These are phyloP conservation scores for Podosphaera aphanis DNA, from an alignment of 2,329 filamentous ascomycete genomes.

Conservation along the genomic window DNA sequence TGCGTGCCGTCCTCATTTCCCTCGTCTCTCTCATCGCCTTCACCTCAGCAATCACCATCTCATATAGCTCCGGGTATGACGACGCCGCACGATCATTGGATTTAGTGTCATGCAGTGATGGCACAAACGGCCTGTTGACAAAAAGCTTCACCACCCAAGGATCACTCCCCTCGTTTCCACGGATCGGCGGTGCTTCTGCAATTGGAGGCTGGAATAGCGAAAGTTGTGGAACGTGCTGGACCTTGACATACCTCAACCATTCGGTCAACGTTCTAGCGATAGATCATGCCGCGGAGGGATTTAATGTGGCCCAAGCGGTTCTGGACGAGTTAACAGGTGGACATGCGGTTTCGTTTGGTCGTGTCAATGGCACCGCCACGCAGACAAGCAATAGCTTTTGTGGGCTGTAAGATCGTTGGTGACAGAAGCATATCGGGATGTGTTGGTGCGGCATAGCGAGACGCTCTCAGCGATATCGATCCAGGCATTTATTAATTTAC, in stretches of 20 bases:
- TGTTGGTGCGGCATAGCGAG: too few species aligned
- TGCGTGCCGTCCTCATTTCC: constrained; percentile 13
- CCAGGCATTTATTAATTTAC: background rate
- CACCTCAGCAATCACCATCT: constrained; percentile 25
- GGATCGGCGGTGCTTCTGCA: constrained; percentile 29
- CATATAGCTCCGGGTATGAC: constrained; percentile 53
- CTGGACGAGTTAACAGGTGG: constrained; percentile 31
- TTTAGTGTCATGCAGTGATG: constrained; percentile 42
- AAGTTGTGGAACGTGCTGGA: constrained; percentile 37
- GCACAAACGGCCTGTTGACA: constrained; percentile 39
- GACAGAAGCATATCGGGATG: background rate
- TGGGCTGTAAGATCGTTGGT: constrained; percentile 15
- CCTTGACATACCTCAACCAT: constrained; percentile 25
- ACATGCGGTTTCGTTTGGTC: constrained; percentile 25
- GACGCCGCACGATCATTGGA: constrained; percentile 28
- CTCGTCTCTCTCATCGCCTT: background rate
- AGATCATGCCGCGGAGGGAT: constrained; percentile 25
- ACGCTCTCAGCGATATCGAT: background rate
- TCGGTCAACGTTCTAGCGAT: constrained; percentile 32
- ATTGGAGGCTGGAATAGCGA: constrained; percentile 29
- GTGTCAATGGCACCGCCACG: constrained; percentile 25
- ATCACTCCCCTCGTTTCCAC: constrained; percentile 25
- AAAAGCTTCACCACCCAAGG: constrained; percentile 27
- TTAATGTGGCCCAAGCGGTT: constrained; percentile 33
- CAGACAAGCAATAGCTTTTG: constrained; percentile 24